Conservation (phyloP, 1,284 basidiomycete species). For the Gastroboletus turbinatus region DNA sequence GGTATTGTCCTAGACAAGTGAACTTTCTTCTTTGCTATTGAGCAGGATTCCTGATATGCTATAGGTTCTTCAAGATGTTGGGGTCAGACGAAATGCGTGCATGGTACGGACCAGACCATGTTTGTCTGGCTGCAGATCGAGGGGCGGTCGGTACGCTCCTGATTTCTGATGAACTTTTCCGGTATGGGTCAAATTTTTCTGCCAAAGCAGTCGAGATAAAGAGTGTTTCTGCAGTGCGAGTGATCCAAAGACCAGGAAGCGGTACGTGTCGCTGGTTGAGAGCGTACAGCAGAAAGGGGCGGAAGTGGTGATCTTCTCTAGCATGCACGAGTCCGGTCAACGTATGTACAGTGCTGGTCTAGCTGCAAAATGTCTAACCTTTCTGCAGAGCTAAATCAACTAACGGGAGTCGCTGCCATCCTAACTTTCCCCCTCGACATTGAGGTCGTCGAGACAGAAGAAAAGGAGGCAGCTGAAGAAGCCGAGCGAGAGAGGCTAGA, state of each 20-base stretch:
- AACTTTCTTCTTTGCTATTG: conserved; percentile 11
- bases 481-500: conserved; percentile 37
- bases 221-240: conserved; percentile 53
- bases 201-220: not conserved
- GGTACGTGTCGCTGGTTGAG: conserved; percentile 89
- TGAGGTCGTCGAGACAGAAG: conserved; percentile 90
- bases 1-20: conserved; percentile 89
- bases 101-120: conserved; percentile 98
- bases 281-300: conserved; percentile 86
- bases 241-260: conserved; percentile 74
- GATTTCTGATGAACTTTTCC: conserved; percentile 94
- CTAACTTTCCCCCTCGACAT: conserved; percentile 95
- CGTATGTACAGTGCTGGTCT: conserved; percentile 52
- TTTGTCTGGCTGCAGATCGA: conserved; percentile 86
- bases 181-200: conserved; percentile 45
- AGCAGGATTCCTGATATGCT: conserved; percentile 11
- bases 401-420: conserved; percentile 95
- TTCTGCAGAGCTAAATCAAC: conserved; percentile 82
- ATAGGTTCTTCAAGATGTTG: conserved; percentile 95
- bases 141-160: conserved; percentile 94
- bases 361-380: conserved; percentile 12
- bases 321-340: conserved; percentile 98
- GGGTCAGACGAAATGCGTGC: conserved; percentile 92
- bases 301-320: conserved; percentile 95
- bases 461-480: conserved; percentile 61